Evolutionary conservation across 306 rosid genomes (phyloP), one percentile per base, ranked within the genome.

Genomic region (Lathyrus aphaca): DNA sequence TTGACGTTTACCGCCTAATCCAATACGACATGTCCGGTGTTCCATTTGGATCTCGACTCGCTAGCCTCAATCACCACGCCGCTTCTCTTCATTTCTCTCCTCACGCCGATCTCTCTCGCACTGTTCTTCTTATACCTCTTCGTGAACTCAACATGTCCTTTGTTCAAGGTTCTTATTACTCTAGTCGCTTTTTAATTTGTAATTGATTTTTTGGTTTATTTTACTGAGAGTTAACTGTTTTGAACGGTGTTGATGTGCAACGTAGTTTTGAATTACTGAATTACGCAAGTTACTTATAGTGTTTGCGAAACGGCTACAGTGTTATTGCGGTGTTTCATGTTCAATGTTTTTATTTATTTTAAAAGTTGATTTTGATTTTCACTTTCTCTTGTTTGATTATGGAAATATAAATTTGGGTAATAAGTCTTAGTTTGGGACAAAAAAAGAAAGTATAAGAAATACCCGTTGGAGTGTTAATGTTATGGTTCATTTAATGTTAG

Each of bases 41-140:
- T 32, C 96, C 97, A 0, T 87, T 95, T 13, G 99, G 99, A 91
- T 95, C 99, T 79, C 97, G 96, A 14, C 87, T 91, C 42, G 97
- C 99, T 30, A 75, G 80, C 9, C 91, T 95, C 70, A 95, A 95
- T 68, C 99, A 95, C 77, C 96, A 91, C 61, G 99, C 99, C 6
- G 86, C 88, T 7, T 95, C 99, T 42, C 75, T 84, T 2, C 88
- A 88, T 74, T 94, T 89, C 69, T 81, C 95, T 27, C 82, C 99
- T 2, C 83, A 85, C 48, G 75, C 97, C 35, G 99, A 95, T 91
- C 96, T 95, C 83, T 91, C 99, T 3, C 99, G 99, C 76, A 44
- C 99, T 2, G 99, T 95, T 4, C 83, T 95, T 71, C 80, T 95
- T 68, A 80, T 86, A 25, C 99, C 97, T 5, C 83, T 95, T 30